phyloP scores from a whole-genome alignment of 805 yeast genomes.

The Candida mattraensis region DNA sequence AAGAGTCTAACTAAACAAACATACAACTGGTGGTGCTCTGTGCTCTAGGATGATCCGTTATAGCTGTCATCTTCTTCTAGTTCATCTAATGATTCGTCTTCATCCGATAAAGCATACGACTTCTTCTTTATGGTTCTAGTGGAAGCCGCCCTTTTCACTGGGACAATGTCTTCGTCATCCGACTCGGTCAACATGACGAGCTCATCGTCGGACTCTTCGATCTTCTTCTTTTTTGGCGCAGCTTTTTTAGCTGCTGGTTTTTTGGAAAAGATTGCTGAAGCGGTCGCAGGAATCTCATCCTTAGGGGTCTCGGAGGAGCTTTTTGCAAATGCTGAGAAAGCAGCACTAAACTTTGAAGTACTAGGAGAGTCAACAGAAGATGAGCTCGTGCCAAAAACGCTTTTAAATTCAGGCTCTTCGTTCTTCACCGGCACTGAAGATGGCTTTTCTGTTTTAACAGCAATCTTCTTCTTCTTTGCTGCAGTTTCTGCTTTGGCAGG shows the following conservation, averaged over 20 bases:
- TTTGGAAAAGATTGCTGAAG: constrained; percentile 18
- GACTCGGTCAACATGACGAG: constrained; percentile 10
- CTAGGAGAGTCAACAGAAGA: constrained; percentile 13
- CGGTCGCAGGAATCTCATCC: constrained; percentile 14
- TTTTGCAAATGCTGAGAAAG: constrained; percentile 19
- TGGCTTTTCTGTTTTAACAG: constrained; percentile 3
- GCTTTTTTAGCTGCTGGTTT: constrained; percentile 9
- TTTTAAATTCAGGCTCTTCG: constrained; percentile 28
- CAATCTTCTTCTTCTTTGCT: constrained; percentile 16
- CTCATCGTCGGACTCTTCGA: constrained; percentile 13
- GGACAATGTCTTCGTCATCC: constrained; percentile 15
- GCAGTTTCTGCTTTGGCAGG: constrained; percentile 6
- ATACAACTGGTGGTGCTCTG: no score
- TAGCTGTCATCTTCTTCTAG: constrained; percentile 21
- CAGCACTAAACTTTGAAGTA: constrained; percentile 24
- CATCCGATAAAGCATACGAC: constrained; percentile 19
- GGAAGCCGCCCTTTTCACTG: constrained; percentile 13
- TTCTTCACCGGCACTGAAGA: constrained; percentile 6
- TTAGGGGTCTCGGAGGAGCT: constrained; percentile 1
- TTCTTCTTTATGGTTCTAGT: constrained; percentile 20
- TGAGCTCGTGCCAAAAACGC: constrained; percentile 34
- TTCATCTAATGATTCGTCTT: constrained; percentile 13
- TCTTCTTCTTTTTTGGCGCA: constrained; percentile 9
- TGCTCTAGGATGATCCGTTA: no score
- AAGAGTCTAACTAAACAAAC: neutral